Evolutionary conservation across 163 green algal species (phyloP), one percentile per base, ranked within the genome.

Genomic region (Scenedesmus sp.): DNA sequence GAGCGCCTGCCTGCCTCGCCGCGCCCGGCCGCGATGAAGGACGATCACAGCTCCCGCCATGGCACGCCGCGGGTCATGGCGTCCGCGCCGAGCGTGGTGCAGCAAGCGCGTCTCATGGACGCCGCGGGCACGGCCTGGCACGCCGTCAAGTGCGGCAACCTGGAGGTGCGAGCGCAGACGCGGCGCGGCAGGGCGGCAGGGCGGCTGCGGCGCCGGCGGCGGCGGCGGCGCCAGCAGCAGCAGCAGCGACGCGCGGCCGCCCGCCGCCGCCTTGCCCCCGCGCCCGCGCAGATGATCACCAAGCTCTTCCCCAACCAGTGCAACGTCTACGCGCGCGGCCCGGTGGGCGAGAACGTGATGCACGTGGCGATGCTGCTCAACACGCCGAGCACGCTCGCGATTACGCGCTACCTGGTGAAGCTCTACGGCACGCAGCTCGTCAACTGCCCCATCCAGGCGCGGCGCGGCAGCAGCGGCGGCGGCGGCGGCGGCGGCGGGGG

Each of bases 311-410:
- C 85, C 22, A 80, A 47, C 47, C 72, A 83, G 36, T 87, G 82
- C 73, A 90, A 89, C 51, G 87, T 92, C 9, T 92, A 89, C 70
- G 65, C 34, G 28, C 86, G 85, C 22, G 87, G 87, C 4, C 85
- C 85, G 0, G 87, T 92, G 45, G 87, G 87, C 4, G 87, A 92
- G 48, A 92, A 92, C 33, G 81, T 89, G 24, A 84, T 92, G 47
- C 87, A 92, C 65, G 66, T 88, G 33, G 85, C 82, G n/a, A 84
- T 90, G 85, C 79, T 92, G 33, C 81, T 90, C 34, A 90, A 89
- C 81, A 90, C 85, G 3, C 87, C 87, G 18, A 87, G 76, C 14
- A 88, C 85, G 15, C 83, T 91, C 28, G 87, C 85, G 22, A 92
- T 92, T 50, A 83, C 79, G 3, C 84, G 87, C 53, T 92, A 91